These are phyloP conservation scores for Cyberlindnera japonica DNA, from an alignment of 805 yeast species.

Conservation along the genomic window DNA sequence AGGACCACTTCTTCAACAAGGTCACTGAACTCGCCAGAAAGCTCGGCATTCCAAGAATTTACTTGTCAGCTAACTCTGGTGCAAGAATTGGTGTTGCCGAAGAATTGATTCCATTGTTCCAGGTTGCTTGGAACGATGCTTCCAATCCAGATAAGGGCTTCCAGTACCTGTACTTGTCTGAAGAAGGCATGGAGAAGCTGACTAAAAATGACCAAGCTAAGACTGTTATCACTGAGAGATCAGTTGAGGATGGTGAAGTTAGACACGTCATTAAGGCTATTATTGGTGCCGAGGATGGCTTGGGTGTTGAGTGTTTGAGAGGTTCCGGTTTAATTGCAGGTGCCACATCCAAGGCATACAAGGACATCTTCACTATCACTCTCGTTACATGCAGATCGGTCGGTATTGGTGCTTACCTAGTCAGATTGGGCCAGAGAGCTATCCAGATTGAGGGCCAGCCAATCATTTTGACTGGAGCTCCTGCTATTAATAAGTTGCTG, in stretches of 20 bases:
- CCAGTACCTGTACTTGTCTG: slow-evolving; percentile 76
- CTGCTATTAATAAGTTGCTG: slow-evolving; percentile 92
- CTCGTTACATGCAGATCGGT: slow-evolving; percentile 99
- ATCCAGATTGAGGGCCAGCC: slow-evolving; percentile 99
- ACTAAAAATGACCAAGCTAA: slow-evolving; percentile 57
- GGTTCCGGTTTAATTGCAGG: slow-evolving; percentile 99
- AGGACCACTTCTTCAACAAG: slow-evolving; percentile 86
- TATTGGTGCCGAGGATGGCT: slow-evolving; percentile 91
- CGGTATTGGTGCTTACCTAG: slow-evolving; percentile 99
- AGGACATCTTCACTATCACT: slow-evolving; percentile 96
- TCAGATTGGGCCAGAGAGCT: slow-evolving; percentile 97
- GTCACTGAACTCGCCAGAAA: slow-evolving; percentile 90
- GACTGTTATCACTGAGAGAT: slow-evolving; percentile 68
- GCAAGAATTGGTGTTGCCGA: slow-evolving; percentile 99
- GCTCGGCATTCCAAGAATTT: slow-evolving; percentile 91
- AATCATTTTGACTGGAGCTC: slow-evolving; percentile 97
- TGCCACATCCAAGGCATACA: slow-evolving; percentile 95
- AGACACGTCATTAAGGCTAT: slow-evolving; percentile 79
- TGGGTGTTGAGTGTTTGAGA: slow-evolving; percentile 97
- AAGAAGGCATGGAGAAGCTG: slow-evolving; percentile 56
- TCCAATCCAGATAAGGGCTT: slow-evolving; percentile 80
- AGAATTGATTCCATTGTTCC: slow-evolving; percentile 82
- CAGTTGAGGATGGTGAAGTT: slow-evolving; percentile 81
- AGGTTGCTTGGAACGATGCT: slow-evolving; percentile 89
- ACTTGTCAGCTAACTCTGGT: slow-evolving; percentile 97